These are phyloP conservation scores for Yarrowia sp. DNA, from an alignment of 805 yeast genomes.

Conservation along the genomic window DNA sequence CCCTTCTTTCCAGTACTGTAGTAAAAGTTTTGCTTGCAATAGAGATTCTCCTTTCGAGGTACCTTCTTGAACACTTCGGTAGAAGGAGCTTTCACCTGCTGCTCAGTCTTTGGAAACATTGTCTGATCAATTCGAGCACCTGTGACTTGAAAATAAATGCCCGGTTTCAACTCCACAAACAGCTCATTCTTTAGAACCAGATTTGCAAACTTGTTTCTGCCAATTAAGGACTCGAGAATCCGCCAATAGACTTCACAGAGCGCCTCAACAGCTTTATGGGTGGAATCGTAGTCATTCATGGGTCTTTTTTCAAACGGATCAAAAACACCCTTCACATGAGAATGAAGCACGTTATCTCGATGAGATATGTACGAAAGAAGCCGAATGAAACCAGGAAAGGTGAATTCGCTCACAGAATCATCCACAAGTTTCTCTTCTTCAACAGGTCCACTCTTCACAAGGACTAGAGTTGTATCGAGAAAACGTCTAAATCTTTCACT, in stretches of 20 bases:
- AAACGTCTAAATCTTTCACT: no score
- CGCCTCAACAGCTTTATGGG: background rate
- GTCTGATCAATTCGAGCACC: background rate
- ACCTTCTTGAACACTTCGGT: background rate
- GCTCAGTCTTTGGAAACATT: no score
- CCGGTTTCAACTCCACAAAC: background rate
- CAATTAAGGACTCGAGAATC: background rate
- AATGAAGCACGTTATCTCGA: background rate
- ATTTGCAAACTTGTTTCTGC: background rate
- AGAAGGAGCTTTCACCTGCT: background rate
- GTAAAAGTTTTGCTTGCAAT: constrained; percentile 2
- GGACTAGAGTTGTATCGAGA: no score
- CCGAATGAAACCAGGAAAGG: constrained; percentile 4
- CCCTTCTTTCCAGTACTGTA: background rate
- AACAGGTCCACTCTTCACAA: no score
- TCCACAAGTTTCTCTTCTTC: background rate
- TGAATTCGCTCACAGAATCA: background rate
- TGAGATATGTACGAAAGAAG: background rate
- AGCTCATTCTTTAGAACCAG: background rate
- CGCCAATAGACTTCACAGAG: constrained; percentile 10
- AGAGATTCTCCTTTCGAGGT: background rate
- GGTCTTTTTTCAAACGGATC: background rate
- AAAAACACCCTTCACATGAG: background rate
- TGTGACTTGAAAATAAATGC: constrained; percentile 1
- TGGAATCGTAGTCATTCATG: background rate